phyloP scores from a whole-genome alignment of 257 asterid genomes.

The Craterostigma plantagineum region DNA sequence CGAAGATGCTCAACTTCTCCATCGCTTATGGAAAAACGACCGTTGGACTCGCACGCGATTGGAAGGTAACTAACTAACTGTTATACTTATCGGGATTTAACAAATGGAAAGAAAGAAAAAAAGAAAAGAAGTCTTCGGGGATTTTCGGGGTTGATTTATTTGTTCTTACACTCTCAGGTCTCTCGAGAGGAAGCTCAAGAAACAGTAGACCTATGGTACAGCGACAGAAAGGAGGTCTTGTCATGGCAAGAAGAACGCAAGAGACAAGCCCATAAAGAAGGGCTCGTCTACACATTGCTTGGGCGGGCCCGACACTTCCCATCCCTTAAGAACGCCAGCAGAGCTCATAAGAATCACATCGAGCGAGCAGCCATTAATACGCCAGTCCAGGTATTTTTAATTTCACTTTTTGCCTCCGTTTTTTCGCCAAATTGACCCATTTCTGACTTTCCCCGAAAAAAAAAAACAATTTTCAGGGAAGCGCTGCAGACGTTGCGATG shows the following conservation, averaged over 20 bases:
- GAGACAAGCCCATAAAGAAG: slow-evolving; percentile 32
- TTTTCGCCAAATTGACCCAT: not conserved
- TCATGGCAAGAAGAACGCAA: slow-evolving; percentile 75
- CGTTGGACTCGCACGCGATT: slow-evolving; percentile 83
- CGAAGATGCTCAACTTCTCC: slow-evolving; percentile 98
- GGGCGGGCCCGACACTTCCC: slow-evolving; percentile 92
- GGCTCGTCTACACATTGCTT: slow-evolving; percentile 55
- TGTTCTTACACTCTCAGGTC: slow-evolving; percentile 57
- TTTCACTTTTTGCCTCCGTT: not conserved
- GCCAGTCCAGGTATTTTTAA: slow-evolving; percentile 79
- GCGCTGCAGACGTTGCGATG: slow-evolving; percentile 99
- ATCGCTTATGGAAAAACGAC: slow-evolving; percentile 90
- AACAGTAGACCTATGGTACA: slow-evolving; percentile 87
- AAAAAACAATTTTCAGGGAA: slow-evolving; percentile 49
- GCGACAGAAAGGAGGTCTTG: slow-evolving; percentile 81
- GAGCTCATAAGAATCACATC: slow-evolving; percentile 49
- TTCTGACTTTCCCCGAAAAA: slow-evolving; percentile 1
- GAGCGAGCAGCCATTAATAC: slow-evolving; percentile 98
- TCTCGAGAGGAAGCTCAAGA: slow-evolving; percentile 84
- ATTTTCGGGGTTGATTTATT: slow-evolving; percentile 4
- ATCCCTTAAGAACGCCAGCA: slow-evolving; percentile 37
- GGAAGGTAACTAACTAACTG: slow-evolving; percentile 63
- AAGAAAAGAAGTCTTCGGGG: not conserved
- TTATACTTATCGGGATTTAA: not conserved
- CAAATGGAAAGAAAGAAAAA: too few species aligned